These are phyloP conservation scores for Pisolithus tinctorius DNA, from an alignment of 768 basidiomycete species.

Conservation along the genomic window DNA sequence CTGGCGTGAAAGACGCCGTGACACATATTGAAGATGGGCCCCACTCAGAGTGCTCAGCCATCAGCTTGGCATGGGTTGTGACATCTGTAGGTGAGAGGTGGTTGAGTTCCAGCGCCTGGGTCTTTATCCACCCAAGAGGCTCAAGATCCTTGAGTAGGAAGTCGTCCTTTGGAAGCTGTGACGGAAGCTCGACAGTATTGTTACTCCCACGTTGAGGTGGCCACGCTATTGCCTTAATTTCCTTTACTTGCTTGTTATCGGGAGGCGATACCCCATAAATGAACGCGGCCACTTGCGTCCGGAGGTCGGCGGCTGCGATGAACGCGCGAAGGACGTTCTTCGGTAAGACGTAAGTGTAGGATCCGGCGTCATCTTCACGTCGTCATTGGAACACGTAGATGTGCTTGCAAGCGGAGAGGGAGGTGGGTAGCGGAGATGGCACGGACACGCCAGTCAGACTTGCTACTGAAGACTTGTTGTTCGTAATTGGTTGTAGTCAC, in stretches of 20 bases:
- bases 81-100: conserved; percentile 93
- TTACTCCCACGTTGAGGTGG: conserved; percentile 97
- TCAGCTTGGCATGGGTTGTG: conserved; percentile 90
- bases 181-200: conserved; percentile 87
- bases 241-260: conserved; percentile 97
- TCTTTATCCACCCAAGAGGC: conserved; percentile 95
- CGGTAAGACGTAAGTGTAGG: conserved; percentile 91
- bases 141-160: conserved; percentile 93
- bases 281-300: conserved; percentile 93
- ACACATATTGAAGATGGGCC: conserved; percentile 91
- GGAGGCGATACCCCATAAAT: conserved; percentile 89
- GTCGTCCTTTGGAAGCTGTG: conserved; percentile 88
- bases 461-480: conserved; percentile 97
- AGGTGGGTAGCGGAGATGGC: conserved; percentile 97
- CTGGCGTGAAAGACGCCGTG: conserved; percentile 94
- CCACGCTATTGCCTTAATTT: conserved; percentile 97
- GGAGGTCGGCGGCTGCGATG: conserved; percentile 86
- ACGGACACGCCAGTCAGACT: conserved; percentile 99
- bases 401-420: conserved; percentile 93
- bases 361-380: conserved; percentile 95
- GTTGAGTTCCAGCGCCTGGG: conserved; percentile 86
- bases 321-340: conserved; percentile 96
- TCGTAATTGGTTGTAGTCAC: conserved; percentile 98
- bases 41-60: conserved; percentile 96
- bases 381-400: conserved; percentile 99